Evolutionary conservation across 805 yeast genomes (phyloP), one percentile per base, ranked within the genome.

Genomic region (Isabelozyma gotoi): DNA sequence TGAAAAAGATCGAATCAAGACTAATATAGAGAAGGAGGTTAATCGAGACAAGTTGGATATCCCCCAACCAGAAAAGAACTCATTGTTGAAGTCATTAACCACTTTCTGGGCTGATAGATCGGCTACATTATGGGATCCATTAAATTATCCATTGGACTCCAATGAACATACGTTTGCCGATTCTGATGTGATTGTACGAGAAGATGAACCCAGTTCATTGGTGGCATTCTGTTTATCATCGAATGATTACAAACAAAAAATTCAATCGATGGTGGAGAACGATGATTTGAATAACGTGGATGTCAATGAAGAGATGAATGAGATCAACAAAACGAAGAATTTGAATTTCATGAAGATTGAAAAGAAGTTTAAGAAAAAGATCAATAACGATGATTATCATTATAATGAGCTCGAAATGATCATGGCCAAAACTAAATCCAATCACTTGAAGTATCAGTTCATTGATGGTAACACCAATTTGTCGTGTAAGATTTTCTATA

Each of bases 81-180:
- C 97, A 0, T 63, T 94, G 29, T 78, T 94, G 68, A 88, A 87
- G 54, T 82, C 96, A 0, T 69, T 95, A 43, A 80, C 96, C 0
- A 88, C 84, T 54, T 94, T 94, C 63, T 94, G 98, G 98, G 97
- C 97, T 1, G 98, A 94, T 65, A 72, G 99, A 55, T 88, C 98
- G 1, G 94, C 97, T 0, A 85, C 95, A 1, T 74, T 94, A 16
- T 95, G 98, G 98, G 90, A 88, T 51, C 96, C 97, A 0, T 70
- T 94, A 27, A 84, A 80, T 15, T 91, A 90, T 63, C 96, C 98
- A 1, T 71, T 91, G 42, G 76, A 68, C 33, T 77, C 90, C 0
- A 77, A 85, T 0, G 98, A 94, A 58, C 98, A 94, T 60, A 80
- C 92, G 1, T 94, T 94, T 70, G 89, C 88, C 15, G 98, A 95